Evolutionary conservation across 768 basidiomycete species (phyloP).

Genomic region (Ephemerocybe angulata): DNA sequence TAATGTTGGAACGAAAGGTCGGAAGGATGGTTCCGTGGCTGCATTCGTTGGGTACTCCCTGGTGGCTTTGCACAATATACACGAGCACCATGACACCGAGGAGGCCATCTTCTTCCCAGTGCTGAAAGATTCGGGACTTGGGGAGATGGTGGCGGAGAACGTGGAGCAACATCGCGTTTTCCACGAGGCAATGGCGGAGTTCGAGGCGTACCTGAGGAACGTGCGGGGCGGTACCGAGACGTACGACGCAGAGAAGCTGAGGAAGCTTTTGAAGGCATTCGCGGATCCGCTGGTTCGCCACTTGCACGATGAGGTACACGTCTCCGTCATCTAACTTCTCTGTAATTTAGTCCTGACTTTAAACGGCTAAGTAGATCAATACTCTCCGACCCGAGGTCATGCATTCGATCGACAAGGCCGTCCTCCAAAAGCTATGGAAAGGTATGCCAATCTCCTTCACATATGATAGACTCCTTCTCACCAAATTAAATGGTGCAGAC

Average conservation of each 20-base stretch:
- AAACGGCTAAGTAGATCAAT: conserved; percentile 12
- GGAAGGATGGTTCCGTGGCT: neutral
- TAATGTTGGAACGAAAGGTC: conserved; percentile 16
- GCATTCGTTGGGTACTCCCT: conserved; percentile 23
- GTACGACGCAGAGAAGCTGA: conserved; percentile 18
- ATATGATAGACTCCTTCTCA: neutral
- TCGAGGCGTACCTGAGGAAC: conserved; percentile 18
- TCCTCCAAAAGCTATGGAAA: conserved; percentile 9
- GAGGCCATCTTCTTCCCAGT: conserved; percentile 24
- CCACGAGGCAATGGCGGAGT: conserved; percentile 14
- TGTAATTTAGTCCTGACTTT: neutral
- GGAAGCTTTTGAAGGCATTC: conserved; percentile 18
- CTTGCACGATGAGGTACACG: conserved; percentile 24
- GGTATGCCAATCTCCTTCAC: conserved; percentile 4
- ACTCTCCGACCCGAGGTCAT: conserved; percentile 18
- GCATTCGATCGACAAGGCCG: conserved; percentile 10
- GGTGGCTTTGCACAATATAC: conserved; percentile 13
- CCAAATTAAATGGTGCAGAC: conserved; percentile 9
- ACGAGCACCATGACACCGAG: conserved; percentile 24
- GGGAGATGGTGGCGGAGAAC: conserved; percentile 24
- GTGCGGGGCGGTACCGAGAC: conserved; percentile 8
- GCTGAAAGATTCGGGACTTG: conserved; percentile 18
- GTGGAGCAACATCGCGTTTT: conserved; percentile 23
- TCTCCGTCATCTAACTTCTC: neutral
- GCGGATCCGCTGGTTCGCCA: conserved; percentile 20